Evolutionary conservation across 805 yeast genomes (phyloP), one percentile per base, ranked within the genome.

Genomic region (Pichia pseudocactophila): DNA sequence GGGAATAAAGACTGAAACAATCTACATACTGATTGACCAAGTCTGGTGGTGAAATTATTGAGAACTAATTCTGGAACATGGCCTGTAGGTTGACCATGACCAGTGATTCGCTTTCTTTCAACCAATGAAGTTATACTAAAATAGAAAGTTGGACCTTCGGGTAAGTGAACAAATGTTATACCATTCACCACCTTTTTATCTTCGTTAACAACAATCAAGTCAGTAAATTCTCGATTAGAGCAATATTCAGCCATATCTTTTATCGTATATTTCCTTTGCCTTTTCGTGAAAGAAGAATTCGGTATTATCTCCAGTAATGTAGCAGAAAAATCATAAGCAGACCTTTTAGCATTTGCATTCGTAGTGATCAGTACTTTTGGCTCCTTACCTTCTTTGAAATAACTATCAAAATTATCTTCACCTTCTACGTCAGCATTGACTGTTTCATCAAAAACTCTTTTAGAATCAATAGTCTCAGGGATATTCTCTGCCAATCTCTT

Each of bases 301-400:
- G 97, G 97, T 32, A 92, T 63, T 30, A 89, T 72, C 49, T 88
- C 96, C 65, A 84, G 74, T 50, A 92, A 66, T 43, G 82, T 71
- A 48, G 89, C 92, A 8, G 96, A 89, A 66, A 92, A 88, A 56
- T 83, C 89, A 59, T 87, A 89, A 0, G 96, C 97, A 32, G 76
- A 74, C 57, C 84, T 85, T 54, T 78, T 80, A 13, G 97, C 96
- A 52, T 78, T 71, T 32, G 85, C 85, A 62, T 80, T 87, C 7
- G 98, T 92, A 7, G 98, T 92, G 42, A 92, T 66, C 43, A 92
- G 69, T 36, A 92, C 83, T 61, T 92, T 92, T 36, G 98, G 97
- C 40, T 80, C 78, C 47, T 69, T 60, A 13, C 52, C 55, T 18
- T 66, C 65, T 32, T 54, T 50, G 55, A 82, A 82, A 55, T 79